Conservation (phyloP, 148 eudicot genomes). For the Fagopyrum homotropicum region DNA sequence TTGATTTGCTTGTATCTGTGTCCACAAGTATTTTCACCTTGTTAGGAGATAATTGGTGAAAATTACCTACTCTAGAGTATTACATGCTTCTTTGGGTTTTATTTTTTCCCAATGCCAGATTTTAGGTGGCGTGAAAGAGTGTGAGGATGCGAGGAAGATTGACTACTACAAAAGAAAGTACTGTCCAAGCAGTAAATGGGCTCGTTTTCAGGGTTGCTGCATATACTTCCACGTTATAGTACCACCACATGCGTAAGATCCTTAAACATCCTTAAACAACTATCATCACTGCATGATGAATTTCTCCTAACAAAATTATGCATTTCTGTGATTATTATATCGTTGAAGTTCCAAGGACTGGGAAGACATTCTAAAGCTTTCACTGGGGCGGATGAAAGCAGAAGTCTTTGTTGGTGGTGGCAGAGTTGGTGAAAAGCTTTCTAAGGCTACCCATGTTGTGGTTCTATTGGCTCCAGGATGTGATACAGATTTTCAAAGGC, state of each 20-base stretch:
- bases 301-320: background rate
- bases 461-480: conserved; percentile 39
- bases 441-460: conserved; percentile 68
- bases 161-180: conserved; percentile 63
- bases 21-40: background rate
- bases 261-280: conserved; percentile 13
- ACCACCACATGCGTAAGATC: conserved; percentile 34
- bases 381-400: conserved; percentile 61
- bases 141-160: conserved; percentile 39
- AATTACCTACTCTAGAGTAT: background rate
- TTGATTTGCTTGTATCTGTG: background rate
- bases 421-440: conserved; percentile 42
- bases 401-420: conserved; percentile 77
- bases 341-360: conserved; percentile 31
- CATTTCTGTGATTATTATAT: background rate
- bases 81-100: background rate
- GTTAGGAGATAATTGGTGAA: background rate
- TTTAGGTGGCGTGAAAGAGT: conserved; percentile 37
- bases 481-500: conserved; percentile 31
- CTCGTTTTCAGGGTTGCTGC: conserved; percentile 64
- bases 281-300: background rate
- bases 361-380: conserved; percentile 32
- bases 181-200: conserved; percentile 67
- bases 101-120: conserved; percentile 24
- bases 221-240: conserved; percentile 52